A percentile compares a stretch with the other conserved stretches of the same genome.
These are phyloP conservation scores for Crucibulum laeve DNA, from an alignment of 768 basidiomycete genomes.

Conservation along the genomic window DNA sequence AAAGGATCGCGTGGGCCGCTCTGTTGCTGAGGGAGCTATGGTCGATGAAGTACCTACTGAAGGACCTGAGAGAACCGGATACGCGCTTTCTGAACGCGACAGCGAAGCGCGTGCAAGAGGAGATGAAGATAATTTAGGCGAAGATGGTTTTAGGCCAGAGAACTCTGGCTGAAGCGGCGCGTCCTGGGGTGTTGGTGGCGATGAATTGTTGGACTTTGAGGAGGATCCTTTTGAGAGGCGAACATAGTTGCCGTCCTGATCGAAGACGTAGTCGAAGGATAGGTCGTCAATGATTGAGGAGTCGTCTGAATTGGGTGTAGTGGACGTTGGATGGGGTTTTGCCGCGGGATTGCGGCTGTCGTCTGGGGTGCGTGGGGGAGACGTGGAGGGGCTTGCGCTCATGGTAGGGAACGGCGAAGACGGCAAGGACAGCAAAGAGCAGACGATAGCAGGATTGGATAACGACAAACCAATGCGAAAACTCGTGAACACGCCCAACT, in stretches of 20 bases:
- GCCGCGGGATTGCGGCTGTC: constrained; percentile 19
- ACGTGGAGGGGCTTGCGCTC: constrained; percentile 25
- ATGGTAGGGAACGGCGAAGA: constrained; percentile 16
- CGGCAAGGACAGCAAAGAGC: constrained; percentile 26
- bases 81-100: constrained; percentile 64
- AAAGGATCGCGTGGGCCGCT: constrained; percentile 46
- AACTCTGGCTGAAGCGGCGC: constrained; percentile 33
- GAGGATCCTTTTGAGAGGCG: constrained; percentile 53
- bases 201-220: constrained; percentile 39
- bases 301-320: constrained; percentile 48
- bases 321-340: constrained; percentile 18
- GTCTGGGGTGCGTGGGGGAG: constrained; percentile 38
- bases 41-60: constrained; percentile 21
- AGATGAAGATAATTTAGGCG: constrained; percentile 32
- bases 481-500: too few relatives aligned
- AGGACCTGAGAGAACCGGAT: constrained; percentile 35
- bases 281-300: constrained; percentile 59
- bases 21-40: constrained; percentile 22
- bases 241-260: constrained; percentile 50
- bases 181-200: constrained; percentile 43
- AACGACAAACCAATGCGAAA: constrained; percentile 12
- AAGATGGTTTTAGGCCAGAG: constrained; percentile 24
- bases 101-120: constrained; percentile 45
- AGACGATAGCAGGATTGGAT: constrained; percentile 17
- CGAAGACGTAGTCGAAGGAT: constrained; percentile 61